These are phyloP conservation scores for Cardamine occulta DNA, from an alignment of 345 rosid genomes.

Conservation along the genomic window DNA sequence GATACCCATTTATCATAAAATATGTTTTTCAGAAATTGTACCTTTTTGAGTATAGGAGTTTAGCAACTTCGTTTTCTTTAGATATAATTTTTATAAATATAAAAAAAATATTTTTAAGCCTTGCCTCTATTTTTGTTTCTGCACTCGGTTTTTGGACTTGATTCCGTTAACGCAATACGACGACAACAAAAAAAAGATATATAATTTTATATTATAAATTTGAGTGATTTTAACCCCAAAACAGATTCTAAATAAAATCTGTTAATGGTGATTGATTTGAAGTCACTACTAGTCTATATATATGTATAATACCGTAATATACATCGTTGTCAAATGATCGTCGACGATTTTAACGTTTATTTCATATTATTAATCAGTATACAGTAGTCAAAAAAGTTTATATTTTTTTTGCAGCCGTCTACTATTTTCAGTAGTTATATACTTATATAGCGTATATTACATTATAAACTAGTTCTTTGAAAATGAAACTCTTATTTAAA, in stretches of 20 bases:
- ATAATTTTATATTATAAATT: neutral
- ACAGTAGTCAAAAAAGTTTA: neutral
- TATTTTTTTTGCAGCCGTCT: neutral
- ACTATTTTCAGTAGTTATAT: neutral
- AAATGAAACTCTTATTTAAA: neutral
- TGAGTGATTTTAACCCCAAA: neutral
- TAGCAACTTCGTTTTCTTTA: neutral
- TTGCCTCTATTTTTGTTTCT: no score
- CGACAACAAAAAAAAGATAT: no score
- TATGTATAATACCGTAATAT: neutral
- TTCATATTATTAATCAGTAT: neutral
- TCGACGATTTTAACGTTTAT: neutral
- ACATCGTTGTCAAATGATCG: neutral
- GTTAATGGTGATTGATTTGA: constrained; percentile 22
- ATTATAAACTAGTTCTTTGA: neutral
- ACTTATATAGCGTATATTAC: neutral
- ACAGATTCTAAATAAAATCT: neutral
- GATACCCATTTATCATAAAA: constrained; percentile 8
- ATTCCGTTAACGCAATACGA: no score
- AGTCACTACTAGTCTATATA: neutral
- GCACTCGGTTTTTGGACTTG: no score
- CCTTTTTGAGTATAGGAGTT: constrained; percentile 3
- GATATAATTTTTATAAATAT: neutral
- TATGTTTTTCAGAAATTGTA: neutral
- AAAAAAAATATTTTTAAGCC: neutral